A percentile compares a stretch with the other conserved stretches of the same genome.
Conservation (phyloP, 305 asterid species). For the Fraxinus ornus region DNA sequence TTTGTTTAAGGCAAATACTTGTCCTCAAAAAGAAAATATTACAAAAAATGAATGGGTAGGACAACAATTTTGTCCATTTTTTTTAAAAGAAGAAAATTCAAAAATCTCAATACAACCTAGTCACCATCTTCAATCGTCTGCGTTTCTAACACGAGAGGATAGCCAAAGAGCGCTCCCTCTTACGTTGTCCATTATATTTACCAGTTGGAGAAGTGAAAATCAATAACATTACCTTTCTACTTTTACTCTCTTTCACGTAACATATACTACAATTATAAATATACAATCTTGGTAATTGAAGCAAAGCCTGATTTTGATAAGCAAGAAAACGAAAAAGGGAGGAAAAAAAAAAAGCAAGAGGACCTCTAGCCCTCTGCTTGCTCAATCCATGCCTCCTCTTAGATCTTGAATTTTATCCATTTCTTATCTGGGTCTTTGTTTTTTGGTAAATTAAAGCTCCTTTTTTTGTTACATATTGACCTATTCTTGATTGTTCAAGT, state of each 20-base stretch:
- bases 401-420: slow-evolving; percentile 52
- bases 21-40: background rate
- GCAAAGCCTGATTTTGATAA: slow-evolving; percentile 46
- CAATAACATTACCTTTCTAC: slow-evolving; percentile 32
- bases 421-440: slow-evolving; percentile 40
- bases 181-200: slow-evolving; percentile 19
- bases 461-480: slow-evolving; percentile 21
- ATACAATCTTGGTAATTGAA: slow-evolving; percentile 43
- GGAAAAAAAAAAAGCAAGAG: slow-evolving; percentile 38
- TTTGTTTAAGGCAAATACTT: background rate
- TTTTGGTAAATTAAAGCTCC: slow-evolving; percentile 39
- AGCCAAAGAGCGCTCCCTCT: slow-evolving; percentile 32
- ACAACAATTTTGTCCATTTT: slow-evolving; percentile 11
- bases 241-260: slow-evolving; percentile 18
- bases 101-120: slow-evolving; percentile 26
- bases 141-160: slow-evolving; percentile 43
- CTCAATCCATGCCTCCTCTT: slow-evolving; percentile 28
- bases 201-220: slow-evolving; percentile 40
- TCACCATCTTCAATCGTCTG: slow-evolving; percentile 35
- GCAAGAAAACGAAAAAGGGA: slow-evolving; percentile 42
- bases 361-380: slow-evolving; percentile 59
- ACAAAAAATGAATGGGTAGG: slow-evolving; percentile 13
- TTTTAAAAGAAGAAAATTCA: background rate
- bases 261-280: slow-evolving; percentile 26
- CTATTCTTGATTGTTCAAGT: slow-evolving; percentile 21